Conservation (phyloP, 495 filamentous ascomycete genomes). For the Daldinia caldariorum region DNA sequence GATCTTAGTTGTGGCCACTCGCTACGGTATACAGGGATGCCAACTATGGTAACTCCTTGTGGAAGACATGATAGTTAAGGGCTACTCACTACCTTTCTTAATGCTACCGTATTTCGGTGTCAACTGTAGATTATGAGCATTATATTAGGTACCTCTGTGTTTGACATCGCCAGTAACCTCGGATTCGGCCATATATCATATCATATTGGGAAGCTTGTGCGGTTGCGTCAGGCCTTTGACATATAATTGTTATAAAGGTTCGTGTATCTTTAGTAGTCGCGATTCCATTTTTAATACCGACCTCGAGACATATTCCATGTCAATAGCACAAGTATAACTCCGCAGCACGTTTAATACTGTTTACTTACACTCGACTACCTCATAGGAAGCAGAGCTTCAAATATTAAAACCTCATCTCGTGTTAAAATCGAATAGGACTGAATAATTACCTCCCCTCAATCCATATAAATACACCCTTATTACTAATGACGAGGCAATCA, state of each 20-base stretch:
- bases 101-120: too few relatives aligned
- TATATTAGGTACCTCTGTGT: too few relatives aligned
- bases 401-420: slow-evolving; percentile 5
- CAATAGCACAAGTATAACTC: background rate
- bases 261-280: background rate
- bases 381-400: background rate
- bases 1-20: too few relatives aligned
- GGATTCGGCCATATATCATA: too few relatives aligned
- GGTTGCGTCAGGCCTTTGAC: too few relatives aligned
- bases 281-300: background rate
- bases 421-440: background rate
- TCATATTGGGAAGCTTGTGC: too few relatives aligned
- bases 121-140: too few relatives aligned
- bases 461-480: slow-evolving; percentile 14
- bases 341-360: background rate
- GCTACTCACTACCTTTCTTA: too few relatives aligned
- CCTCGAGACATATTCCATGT: background rate
- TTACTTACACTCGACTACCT: background rate
- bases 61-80: too few relatives aligned
- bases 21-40: too few relatives aligned
- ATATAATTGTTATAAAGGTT: background rate
- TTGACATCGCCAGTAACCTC: too few relatives aligned
- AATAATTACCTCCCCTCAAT: background rate
- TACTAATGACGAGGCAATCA: slow-evolving; percentile 16
- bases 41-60: too few relatives aligned